Evolutionary conservation across 2,329 filamentous ascomycete species (phyloP).

Genomic region (Endoconidiophora laricicola): DNA sequence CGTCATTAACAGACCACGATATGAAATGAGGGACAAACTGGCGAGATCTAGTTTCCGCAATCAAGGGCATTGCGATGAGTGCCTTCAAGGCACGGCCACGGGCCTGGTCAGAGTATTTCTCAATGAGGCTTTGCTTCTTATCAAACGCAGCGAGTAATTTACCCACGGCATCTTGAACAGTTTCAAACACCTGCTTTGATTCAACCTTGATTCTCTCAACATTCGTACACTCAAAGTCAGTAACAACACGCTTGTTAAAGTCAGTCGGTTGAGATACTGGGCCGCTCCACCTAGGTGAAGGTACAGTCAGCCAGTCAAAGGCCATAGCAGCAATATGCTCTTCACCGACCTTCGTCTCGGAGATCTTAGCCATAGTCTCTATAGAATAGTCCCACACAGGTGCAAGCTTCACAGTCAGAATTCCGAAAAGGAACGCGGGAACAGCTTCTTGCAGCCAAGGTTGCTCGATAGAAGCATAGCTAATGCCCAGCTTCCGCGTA

Average conservation of each 20-base stretch:
- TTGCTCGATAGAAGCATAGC: slow-evolving; percentile 42
- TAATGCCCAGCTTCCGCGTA: slow-evolving; percentile 55
- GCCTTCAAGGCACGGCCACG: slow-evolving; percentile 68
- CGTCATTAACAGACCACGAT: slow-evolving; percentile 50
- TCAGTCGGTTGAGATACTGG: slow-evolving; percentile 22
- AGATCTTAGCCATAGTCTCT: slow-evolving; percentile 57
- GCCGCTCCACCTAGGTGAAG: slow-evolving; percentile 38
- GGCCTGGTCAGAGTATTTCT: slow-evolving; percentile 36
- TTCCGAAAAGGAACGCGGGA: slow-evolving; percentile 71
- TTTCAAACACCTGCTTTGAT: slow-evolving; percentile 33
- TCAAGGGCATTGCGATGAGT: slow-evolving; percentile 50
- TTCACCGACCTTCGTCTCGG: slow-evolving; percentile 54
- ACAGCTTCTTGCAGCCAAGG: slow-evolving; percentile 56
- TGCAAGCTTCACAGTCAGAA: slow-evolving; percentile 70
- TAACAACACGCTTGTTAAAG: slow-evolving; percentile 28
- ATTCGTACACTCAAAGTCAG: slow-evolving; percentile 76
- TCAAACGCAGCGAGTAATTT: slow-evolving; percentile 49
- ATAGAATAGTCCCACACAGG: slow-evolving; percentile 78
- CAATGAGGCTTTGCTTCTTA: slow-evolving; percentile 38
- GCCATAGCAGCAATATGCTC: slow-evolving; percentile 53
- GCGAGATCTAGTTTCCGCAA: slow-evolving; percentile 77
- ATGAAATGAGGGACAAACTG: slow-evolving; percentile 74
- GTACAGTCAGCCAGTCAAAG: slow-evolving; percentile 57
- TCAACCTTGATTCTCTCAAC: slow-evolving; percentile 40
- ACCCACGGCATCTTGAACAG: slow-evolving; percentile 35